Evolutionary conservation across 495 filamentous ascomycete genomes (phyloP).

Genomic region (Neurospora pannonica): DNA sequence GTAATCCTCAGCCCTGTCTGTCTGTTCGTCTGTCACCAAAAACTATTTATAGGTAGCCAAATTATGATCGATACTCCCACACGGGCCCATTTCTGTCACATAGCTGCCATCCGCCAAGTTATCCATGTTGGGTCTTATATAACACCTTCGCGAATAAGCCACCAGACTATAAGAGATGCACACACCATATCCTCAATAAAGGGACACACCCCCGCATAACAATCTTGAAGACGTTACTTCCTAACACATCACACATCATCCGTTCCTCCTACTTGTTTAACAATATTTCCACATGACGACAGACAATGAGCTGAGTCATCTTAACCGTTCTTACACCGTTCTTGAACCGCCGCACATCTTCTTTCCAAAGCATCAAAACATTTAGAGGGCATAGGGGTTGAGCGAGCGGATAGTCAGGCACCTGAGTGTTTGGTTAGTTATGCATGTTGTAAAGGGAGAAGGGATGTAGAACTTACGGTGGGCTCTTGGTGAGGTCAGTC

Average conservation of each 20-base stretch:
- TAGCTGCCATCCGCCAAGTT: not conserved
- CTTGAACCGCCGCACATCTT: not conserved
- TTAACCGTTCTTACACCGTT: not conserved
- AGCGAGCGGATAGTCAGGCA: slow-evolving; percentile 96
- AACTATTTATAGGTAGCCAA: not conserved
- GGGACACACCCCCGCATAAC: not conserved
- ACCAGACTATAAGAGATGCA: not conserved
- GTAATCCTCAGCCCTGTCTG: not conserved
- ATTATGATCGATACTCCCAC: not conserved
- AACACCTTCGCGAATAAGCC: not conserved
- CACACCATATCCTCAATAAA: not conserved
- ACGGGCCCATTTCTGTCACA: not conserved
- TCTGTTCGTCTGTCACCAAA: not conserved
- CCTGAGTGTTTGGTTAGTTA: slow-evolving; percentile 43
- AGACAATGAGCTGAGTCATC: not conserved
- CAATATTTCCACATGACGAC: not conserved
- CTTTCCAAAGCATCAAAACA: not conserved
- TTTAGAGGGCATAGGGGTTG: slow-evolving; percentile 87
- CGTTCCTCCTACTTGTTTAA: not conserved
- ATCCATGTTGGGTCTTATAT: not conserved
- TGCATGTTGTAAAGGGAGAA: not conserved
- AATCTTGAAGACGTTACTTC: not conserved
- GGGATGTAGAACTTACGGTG: slow-evolving; percentile 63
- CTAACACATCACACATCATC: not conserved
- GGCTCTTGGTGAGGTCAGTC: slow-evolving; percentile 97